Conservation (phyloP, 148 eudicot genomes). For the Beta vulgaris region DNA sequence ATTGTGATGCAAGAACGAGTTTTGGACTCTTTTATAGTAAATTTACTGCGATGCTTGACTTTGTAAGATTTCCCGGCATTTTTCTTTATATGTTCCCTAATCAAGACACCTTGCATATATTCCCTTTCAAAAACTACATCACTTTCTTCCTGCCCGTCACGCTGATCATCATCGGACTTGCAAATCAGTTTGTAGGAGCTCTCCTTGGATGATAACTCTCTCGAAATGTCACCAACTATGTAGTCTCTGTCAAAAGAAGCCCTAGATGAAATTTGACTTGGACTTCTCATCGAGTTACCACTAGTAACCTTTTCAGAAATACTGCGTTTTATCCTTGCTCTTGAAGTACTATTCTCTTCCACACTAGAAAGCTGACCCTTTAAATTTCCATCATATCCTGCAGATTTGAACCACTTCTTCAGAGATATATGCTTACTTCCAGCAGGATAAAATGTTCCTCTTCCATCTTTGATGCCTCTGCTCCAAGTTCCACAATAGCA, state of each 20-base stretch:
- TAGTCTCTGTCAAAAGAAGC: conserved; percentile 41
- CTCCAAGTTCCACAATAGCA: conserved; percentile 91
- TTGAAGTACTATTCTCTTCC: conserved; percentile 32
- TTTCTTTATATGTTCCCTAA: conserved; percentile 56
- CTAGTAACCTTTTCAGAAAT: conserved; percentile 48
- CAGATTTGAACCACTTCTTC: conserved; percentile 45
- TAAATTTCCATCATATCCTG: conserved; percentile 38
- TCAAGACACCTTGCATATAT: conserved; percentile 90
- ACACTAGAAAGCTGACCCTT: conserved; percentile 33
- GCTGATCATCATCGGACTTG: conserved; percentile 36
- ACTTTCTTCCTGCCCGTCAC: conserved; percentile 36
- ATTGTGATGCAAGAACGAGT: conserved; percentile 48
- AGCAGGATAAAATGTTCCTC: conserved; percentile 77
- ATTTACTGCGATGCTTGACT: conserved; percentile 44
- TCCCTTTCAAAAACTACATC: conserved; percentile 71
- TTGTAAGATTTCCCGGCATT: conserved; percentile 33
- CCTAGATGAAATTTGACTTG: conserved; percentile 45
- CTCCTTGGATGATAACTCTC: conserved; percentile 40
- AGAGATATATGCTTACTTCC: conserved; percentile 62
- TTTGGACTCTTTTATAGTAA: conserved; percentile 46
- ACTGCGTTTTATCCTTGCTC: conserved; percentile 45
- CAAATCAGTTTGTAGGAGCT: conserved; percentile 31
- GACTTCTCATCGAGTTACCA: conserved; percentile 35
- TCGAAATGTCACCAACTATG: conserved; percentile 36
- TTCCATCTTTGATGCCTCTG: conserved; percentile 84